A percentile compares a stretch with the other conserved stretches of the same genome.
Evolutionary conservation across 176 grass and related monocot genomes (phyloP).

Genomic region (Alopecurus myosuroides): DNA sequence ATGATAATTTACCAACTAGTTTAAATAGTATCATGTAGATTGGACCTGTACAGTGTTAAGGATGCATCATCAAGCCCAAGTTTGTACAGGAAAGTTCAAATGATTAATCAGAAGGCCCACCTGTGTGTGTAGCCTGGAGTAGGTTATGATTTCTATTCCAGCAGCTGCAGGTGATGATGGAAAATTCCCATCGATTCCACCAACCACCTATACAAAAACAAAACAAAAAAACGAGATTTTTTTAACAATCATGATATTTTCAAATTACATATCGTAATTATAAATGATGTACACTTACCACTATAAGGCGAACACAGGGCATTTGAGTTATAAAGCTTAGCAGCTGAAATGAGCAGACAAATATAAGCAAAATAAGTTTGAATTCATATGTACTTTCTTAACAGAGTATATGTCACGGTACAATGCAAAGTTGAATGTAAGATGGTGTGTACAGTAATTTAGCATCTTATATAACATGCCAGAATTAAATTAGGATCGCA

Average conservation of each 20-base stretch:
- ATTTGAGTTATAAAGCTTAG: conserved; percentile 15
- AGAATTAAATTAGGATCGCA: background rate
- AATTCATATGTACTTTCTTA: background rate
- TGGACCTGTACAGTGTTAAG: background rate
- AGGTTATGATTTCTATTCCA: conserved; percentile 67
- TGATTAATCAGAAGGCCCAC: conserved; percentile 33
- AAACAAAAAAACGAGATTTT: background rate
- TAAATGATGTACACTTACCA: conserved; percentile 1
- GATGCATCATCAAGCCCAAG: background rate
- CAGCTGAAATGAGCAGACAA: conserved; percentile 2
- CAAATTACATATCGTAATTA: background rate
- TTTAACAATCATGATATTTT: background rate
- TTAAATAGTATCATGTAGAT: conserved; percentile 7
- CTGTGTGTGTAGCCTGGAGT: conserved; percentile 43
- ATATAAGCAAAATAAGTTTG: background rate
- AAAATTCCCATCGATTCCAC: conserved; percentile 63
- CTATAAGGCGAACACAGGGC: conserved; percentile 16
- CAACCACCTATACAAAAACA: conserved; percentile 58
- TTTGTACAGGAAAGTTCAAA: background rate
- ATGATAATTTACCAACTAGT: background rate
- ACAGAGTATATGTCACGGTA: background rate
- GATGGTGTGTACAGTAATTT: background rate
- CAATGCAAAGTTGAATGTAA: background rate
- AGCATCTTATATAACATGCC: background rate
- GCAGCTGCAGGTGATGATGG: conserved; percentile 38